Evolutionary conservation across 176 grass and related monocot species (phyloP).

Genomic region (Oryza meyeriana): DNA sequence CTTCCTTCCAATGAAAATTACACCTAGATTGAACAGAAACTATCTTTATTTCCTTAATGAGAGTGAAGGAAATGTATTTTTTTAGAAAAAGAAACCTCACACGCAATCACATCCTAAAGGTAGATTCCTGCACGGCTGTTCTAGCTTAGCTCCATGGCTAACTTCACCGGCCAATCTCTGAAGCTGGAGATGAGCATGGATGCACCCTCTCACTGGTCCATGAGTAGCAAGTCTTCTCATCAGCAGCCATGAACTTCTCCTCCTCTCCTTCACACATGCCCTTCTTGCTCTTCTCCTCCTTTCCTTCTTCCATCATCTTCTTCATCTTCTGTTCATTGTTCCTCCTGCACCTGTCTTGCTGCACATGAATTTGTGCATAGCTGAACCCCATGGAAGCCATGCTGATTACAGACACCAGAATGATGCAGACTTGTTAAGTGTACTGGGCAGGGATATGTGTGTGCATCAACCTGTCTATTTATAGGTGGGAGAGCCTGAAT

Average conservation of each 20-base stretch:
- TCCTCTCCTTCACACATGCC: neutral
- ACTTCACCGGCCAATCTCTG: neutral
- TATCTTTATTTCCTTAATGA: neutral
- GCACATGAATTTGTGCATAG: conserved; percentile 40
- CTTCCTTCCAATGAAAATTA: neutral
- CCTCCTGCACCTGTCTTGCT: conserved; percentile 18
- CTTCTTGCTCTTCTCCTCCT: neutral
- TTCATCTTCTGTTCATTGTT: neutral
- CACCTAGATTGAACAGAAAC: neutral
- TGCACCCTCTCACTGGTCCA: conserved; percentile 12
- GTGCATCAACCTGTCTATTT: conserved; percentile 7
- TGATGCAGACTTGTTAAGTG: neutral
- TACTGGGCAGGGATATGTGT: neutral
- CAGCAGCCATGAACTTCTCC: neutral
- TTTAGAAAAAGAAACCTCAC: neutral
- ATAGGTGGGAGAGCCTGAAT: neutral
- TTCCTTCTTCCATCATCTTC: neutral
- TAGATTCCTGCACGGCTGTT: neutral
- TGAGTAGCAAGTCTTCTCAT: neutral
- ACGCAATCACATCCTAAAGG: neutral
- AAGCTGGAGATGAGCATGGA: neutral
- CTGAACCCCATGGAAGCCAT: conserved; percentile 45
- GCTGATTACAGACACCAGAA: neutral
- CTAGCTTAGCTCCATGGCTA: neutral
- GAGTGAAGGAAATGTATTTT: neutral